These are phyloP conservation scores for Rhodomyrtus tomentosa DNA, from an alignment of 345 rosid species.

Conservation along the genomic window DNA sequence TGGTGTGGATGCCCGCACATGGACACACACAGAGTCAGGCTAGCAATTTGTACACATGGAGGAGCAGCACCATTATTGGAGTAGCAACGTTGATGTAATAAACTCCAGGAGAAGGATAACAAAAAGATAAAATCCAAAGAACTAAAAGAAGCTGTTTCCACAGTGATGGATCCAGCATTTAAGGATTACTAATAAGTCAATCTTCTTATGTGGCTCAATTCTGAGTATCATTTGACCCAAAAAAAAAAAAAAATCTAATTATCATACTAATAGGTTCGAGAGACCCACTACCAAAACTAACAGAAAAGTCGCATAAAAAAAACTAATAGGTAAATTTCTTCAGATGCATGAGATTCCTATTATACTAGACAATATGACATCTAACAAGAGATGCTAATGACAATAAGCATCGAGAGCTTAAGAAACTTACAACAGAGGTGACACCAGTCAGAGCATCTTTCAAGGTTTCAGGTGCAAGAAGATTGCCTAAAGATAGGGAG, in stretches of 20 bases:
- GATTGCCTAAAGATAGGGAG: slow-evolving; percentile 42
- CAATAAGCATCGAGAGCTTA: background rate
- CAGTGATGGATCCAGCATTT: background rate
- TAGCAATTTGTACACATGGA: background rate
- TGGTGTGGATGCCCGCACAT: background rate
- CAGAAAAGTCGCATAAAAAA: background rate
- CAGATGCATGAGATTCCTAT: background rate
- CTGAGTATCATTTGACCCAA: background rate
- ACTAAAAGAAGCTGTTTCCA: background rate
- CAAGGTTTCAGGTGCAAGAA: slow-evolving; percentile 73
- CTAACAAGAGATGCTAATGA: background rate
- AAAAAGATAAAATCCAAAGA: background rate
- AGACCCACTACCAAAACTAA: background rate
- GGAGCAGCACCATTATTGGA: background rate
- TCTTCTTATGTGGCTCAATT: background rate
- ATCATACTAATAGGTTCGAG: background rate
- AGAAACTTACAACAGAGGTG: slow-evolving; percentile 65
- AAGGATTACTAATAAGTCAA: background rate
- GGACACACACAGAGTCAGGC: background rate
- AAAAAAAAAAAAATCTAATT: background rate
- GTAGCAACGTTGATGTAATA: background rate
- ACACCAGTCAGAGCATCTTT: slow-evolving; percentile 79
- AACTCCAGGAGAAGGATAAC: background rate
- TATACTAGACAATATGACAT: background rate
- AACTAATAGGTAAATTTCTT: background rate